Base-by-base conservation (phyloP, 2,329 filamentous ascomycete genomes). In the Fusarium sp. region DNA sequence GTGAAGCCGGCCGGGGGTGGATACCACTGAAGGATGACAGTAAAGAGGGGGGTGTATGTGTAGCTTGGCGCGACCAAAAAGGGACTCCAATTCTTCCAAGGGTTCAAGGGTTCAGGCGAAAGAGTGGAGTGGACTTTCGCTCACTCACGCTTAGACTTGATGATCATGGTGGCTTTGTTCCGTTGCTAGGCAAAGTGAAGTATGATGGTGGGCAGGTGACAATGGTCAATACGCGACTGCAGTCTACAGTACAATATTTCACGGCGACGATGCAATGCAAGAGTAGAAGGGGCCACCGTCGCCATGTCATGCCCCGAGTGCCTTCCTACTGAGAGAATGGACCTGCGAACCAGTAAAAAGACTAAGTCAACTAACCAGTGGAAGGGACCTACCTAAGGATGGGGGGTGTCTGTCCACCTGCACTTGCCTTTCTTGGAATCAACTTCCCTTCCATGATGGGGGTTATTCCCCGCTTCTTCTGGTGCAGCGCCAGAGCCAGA, bases 161-260 rank as follows among this genome's bases (percentile, higher is more conserved):
- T 57, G 43, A 56, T 57, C 49, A 56, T 56, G 24, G 45, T 63
- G 42, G 50, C 43, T 66, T 47, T 25, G 30, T 44, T 47, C 43
- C 20, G 52, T 43, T 52, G 56, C n/a, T 45, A n/a, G 34, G 34
- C 34, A 38, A 18, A 38, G 34, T 38, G 34, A 38, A 38, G 18
- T 38, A 51, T 59, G 30, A 59, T 56, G 69, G 53, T 54, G 61
- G 62, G 69, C 70, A 71, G 66, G 63, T 72, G 70, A 72, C 59
- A 63, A 71, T 58, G 44, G 49, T 38, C 34, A 38, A 38, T 38
- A 38, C 34, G 34, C 34, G 34, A 38, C 34, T 38, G 34, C 34
- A 38, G 34, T 38, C 34, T 38, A 38, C 34, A 38, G 64, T 59
- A 64, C 52, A 69, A 63, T 38, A 61, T 58, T 55, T 38, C 34